Conservation (phyloP, 345 rosid genomes). For the Eucalyptus dawsonii region DNA sequence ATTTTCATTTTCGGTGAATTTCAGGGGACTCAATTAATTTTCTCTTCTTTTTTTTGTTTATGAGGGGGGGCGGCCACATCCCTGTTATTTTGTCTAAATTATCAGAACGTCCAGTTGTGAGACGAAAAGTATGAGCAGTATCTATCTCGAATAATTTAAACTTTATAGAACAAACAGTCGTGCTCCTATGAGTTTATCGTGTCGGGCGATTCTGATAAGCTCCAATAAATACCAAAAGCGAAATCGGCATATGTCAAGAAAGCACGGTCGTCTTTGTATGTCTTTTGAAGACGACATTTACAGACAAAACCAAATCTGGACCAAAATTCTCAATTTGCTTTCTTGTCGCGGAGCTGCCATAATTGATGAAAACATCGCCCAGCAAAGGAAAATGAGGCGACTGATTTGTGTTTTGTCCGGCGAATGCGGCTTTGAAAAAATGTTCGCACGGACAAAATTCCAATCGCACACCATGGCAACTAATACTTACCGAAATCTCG, state of each 20-base stretch:
- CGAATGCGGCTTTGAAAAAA: not conserved
- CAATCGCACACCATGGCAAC: not conserved
- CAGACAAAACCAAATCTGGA: not conserved
- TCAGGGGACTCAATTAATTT: not conserved
- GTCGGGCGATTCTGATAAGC: not conserved
- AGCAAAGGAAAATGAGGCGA: not conserved
- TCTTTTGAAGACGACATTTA: not conserved
- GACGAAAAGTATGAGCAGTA: not conserved
- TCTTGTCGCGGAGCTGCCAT: not conserved
- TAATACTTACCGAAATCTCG: too few relatives aligned
- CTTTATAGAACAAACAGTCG: not conserved
- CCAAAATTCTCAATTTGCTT: not conserved
- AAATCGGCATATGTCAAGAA: not conserved
- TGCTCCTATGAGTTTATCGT: not conserved
- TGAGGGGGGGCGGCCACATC: not conserved
- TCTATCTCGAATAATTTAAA: not conserved
- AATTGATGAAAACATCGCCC: not conserved
- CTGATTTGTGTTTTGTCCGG: not conserved
- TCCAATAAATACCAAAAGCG: not conserved
- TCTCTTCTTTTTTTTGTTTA: not conserved
- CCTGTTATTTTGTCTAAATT: not conserved
- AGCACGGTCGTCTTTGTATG: not conserved
- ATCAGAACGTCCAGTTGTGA: not conserved
- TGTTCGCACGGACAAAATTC: not conserved
- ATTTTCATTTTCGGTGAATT: not conserved